These are phyloP conservation scores for Rhodosporidiobolus sp. DNA, from an alignment of 768 basidiomycete genomes.

Conservation along the genomic window DNA sequence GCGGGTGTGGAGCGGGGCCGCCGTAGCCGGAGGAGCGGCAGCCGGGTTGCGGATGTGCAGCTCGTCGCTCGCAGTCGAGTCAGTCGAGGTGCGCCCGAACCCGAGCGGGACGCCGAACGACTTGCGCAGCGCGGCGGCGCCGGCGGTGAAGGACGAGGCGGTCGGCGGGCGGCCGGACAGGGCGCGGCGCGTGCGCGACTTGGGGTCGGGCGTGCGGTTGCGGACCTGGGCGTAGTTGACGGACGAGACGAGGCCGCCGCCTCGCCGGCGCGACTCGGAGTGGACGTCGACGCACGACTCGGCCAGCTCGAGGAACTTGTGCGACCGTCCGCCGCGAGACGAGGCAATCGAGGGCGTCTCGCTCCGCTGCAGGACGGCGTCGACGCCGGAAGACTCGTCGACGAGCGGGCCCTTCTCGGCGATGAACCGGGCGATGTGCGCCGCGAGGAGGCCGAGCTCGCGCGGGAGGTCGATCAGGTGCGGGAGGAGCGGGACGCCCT, in stretches of 20 bases:
- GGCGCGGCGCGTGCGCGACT: background rate
- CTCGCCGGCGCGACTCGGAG: conserved; percentile 29
- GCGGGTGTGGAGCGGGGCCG: background rate
- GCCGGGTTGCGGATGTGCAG: conserved; percentile 24
- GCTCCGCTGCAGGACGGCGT: background rate
- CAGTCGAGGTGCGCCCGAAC: background rate
- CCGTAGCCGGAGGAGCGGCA: background rate
- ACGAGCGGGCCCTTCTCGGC: conserved; percentile 62
- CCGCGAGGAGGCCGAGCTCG: conserved; percentile 71
- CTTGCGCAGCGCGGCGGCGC: background rate
- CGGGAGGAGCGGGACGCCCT: conserved; percentile 62
- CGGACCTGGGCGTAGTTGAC: conserved; percentile 10
- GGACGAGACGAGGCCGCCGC: conserved; percentile 29
- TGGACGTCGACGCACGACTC: conserved; percentile 28
- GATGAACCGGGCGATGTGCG: conserved; percentile 66
- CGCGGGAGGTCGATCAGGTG: conserved; percentile 73
- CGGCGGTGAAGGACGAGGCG: background rate
- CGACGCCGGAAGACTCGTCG: conserved; percentile 32
- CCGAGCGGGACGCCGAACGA: background rate
- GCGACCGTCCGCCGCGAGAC: conserved; percentile 3
- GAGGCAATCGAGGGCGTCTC: conserved; percentile 19
- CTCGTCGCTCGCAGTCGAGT: background rate
- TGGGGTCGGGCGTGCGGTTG: conserved; percentile 3
- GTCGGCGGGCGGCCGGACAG: conserved; percentile 14
- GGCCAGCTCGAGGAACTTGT: conserved; percentile 13